Evolutionary conservation across 306 rosid genomes (phyloP), one percentile per base, ranked within the genome.

Genomic region (Cyclanthera cordifolia): DNA sequence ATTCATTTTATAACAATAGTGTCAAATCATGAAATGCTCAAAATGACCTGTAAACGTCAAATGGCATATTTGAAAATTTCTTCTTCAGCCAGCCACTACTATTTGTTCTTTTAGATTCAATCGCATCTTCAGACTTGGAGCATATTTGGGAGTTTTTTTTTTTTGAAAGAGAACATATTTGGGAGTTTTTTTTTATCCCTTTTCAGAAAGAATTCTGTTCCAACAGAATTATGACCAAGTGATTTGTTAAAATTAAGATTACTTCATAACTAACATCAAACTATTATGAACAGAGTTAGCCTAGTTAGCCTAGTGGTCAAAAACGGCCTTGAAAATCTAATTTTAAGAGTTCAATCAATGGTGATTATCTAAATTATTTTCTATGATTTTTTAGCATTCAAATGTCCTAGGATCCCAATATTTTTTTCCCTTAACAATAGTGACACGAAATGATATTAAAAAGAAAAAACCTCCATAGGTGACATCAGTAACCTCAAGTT

Each of bases 81-180:
- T 20, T 43, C 53, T 25, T 20, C 41, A 43, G 5, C 21, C 53
- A 43, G 37, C 70, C 37, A 37, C 7, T 37, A 20, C 14, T 2
- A 58, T 58, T 61, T 16, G 67, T 59, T 59, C 37, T 17, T 16
- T 58, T 58, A 15, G 63, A 30, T n/a, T 37, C 49, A 60, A n/a
- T 60, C 48, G 11, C 11, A 34, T 34, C 46, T 34, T 32, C n/a
- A n/a, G 24, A 54, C 59, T 54, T 23, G 32, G 17, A n/a, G n/a
- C n/a, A n/a, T n/a, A n/a, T n/a, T n/a, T n/a, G n/a, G n/a, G n/a
- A n/a, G n/a, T n/a, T n/a, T n/a, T n/a, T n/a, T n/a, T n/a, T n/a
- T n/a, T n/a, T n/a, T n/a, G n/a, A n/a, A n/a, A n/a, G n/a, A n/a
- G 17, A 10, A 1, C 37, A 55, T 53, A 53, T 53, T 53, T 21